These are phyloP conservation scores for Pseudisothecium myosuroides DNA, from an alignment of 225 moss, liverwort and hornwort species.

Conservation along the genomic window DNA sequence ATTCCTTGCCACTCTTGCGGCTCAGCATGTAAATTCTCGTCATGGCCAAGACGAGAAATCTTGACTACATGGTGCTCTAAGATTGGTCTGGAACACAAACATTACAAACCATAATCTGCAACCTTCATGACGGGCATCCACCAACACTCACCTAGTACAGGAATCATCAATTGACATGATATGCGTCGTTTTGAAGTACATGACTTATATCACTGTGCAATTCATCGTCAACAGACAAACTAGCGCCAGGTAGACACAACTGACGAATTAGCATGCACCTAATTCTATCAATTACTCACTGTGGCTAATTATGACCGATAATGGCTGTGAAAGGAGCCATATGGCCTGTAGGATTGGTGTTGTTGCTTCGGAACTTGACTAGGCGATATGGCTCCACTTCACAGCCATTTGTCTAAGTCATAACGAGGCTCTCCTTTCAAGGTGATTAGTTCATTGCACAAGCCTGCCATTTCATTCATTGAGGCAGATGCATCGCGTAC, in stretches of 20 bases:
- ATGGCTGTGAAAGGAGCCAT: background rate
- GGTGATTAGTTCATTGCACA: background rate
- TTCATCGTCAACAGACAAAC: background rate
- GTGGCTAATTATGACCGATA: background rate
- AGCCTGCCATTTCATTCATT: background rate
- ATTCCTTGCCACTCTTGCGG: background rate
- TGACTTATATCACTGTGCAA: background rate
- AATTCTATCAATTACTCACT: background rate
- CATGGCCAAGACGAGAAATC: background rate
- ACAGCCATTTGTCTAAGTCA: background rate
- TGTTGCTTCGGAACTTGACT: background rate
- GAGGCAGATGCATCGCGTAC: slow-evolving; percentile 1
- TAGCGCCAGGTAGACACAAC: background rate
- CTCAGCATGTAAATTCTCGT: background rate
- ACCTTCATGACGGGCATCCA: background rate
- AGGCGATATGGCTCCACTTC: background rate
- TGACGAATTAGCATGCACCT: background rate
- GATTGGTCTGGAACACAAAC: background rate
- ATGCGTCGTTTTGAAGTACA: background rate
- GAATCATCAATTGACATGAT: background rate
- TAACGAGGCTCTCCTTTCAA: background rate
- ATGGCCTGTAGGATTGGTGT: background rate
- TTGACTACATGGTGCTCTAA: background rate
- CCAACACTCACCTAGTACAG: background rate
- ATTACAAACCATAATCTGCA: background rate